phyloP scores from a whole-genome alignment of 208 protist genomes.

The Acanthamoeba lenticulata region DNA sequence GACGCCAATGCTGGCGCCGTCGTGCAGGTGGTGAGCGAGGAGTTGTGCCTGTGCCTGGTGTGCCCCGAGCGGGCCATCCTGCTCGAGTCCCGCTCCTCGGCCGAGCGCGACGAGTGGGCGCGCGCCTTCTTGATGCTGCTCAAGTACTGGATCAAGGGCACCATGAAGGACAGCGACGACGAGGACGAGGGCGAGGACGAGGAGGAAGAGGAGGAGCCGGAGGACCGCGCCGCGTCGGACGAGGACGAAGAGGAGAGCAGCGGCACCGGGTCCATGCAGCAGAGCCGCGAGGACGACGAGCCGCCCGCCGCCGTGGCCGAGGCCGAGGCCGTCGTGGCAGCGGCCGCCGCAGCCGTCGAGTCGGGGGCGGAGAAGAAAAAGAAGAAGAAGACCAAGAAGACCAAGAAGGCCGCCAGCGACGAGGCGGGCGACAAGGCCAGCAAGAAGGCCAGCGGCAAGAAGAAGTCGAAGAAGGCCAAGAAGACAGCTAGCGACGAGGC shows the following conservation, averaged over 20 bases:
- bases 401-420: background rate
- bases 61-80: conserved; percentile 21
- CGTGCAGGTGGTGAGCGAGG: background rate
- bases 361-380: background rate
- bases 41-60: conserved; percentile 40
- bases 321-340: background rate
- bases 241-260: background rate
- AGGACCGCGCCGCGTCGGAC: background rate
- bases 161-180: background rate
- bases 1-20: background rate
- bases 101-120: conserved; percentile 53
- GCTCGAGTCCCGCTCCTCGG: background rate
- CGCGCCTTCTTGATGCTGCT: conserved; percentile 55
- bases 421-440: background rate
- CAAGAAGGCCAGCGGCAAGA: background rate
- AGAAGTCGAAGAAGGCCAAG: conserved; percentile 16
- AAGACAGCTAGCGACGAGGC: background rate
- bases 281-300: background rate
- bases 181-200: background rate
- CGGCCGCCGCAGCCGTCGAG: background rate
- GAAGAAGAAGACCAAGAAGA: background rate
- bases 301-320: no score
- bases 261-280: background rate
- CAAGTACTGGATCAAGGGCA: conserved; percentile 43
- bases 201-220: background rate